Percentiles rank a stretch among this genome's conserved stretches.
Evolutionary conservation across 805 yeast genomes (phyloP).

Genomic region (Kluyveromyces wickerhamii): DNA sequence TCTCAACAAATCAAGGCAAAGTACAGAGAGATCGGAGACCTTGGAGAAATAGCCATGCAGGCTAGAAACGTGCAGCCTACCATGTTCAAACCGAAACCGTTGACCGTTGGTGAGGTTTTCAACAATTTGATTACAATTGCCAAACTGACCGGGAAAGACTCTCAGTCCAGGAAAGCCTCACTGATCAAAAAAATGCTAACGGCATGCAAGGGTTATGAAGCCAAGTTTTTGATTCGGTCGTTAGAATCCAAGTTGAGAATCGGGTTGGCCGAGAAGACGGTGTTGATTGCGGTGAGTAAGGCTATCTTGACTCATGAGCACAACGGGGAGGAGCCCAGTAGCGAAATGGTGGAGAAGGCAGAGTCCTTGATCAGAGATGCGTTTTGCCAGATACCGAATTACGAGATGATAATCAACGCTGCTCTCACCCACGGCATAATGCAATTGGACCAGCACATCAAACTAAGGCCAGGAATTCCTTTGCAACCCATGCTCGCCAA

Average conservation of each 20-base stretch:
- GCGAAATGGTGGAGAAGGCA: slow-evolving; percentile 47
- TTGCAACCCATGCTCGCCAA: slow-evolving; percentile 97
- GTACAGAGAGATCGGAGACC: slow-evolving; percentile 75
- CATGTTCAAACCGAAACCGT: slow-evolving; percentile 85
- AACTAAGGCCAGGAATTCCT: slow-evolving; percentile 86
- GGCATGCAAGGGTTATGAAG: slow-evolving; percentile 78
- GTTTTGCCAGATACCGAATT: slow-evolving; percentile 84
- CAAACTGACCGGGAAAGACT: slow-evolving; percentile 63
- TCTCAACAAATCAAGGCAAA: slow-evolving; percentile 62
- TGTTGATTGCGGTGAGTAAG: slow-evolving; percentile 73
- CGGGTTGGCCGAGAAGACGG: slow-evolving; percentile 91
- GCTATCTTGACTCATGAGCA: slow-evolving; percentile 64
- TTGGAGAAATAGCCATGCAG: slow-evolving; percentile 80
- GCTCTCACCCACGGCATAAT: slow-evolving; percentile 62
- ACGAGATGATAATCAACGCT: slow-evolving; percentile 64
- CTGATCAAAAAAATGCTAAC: slow-evolving; percentile 79
- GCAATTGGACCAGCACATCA: slow-evolving; percentile 57
- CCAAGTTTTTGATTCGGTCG: slow-evolving; percentile 83
- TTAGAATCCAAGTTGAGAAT: slow-evolving; percentile 89
- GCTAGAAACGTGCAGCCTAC: slow-evolving; percentile 82
- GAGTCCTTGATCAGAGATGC: slow-evolving; percentile 80
- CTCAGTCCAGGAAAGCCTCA: slow-evolving; percentile 70
- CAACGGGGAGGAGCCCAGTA: slow-evolving; percentile 29
- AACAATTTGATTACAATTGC: slow-evolving; percentile 71
- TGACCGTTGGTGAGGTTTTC: slow-evolving; percentile 69